These are phyloP conservation scores for Letharia columbiana DNA, from an alignment of 495 filamentous ascomycete species.

Conservation along the genomic window DNA sequence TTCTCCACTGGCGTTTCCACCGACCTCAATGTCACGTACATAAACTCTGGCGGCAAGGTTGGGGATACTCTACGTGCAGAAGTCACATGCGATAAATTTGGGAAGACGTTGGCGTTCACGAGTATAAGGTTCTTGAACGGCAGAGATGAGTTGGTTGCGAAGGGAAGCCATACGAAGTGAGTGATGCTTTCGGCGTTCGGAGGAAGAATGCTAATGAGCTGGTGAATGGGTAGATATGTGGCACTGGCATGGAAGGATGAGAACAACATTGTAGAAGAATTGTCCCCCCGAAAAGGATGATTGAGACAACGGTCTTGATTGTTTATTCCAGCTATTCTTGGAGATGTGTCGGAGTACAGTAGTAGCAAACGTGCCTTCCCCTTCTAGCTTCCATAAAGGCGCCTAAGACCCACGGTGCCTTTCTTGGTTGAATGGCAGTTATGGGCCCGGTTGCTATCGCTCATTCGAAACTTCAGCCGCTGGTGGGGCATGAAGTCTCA, in stretches of 20 bases:
- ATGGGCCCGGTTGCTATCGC: background rate
- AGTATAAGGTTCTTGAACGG: conserved; percentile 67
- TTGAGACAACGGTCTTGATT: background rate
- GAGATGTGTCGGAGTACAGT: too few relatives aligned
- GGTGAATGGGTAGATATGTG: conserved; percentile 38
- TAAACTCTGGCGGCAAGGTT: conserved; percentile 71
- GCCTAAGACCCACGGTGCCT: background rate
- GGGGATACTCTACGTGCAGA: conserved; percentile 69
- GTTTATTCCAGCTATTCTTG: background rate
- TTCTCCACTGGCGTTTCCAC: conserved; percentile 89
- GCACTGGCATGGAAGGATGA: conserved; percentile 52
- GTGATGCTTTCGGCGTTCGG: conserved; percentile 22
- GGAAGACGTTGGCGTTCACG: conserved; percentile 87
- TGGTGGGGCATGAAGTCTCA: background rate
- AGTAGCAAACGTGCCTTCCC: too few relatives aligned
- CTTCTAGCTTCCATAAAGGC: background rate
- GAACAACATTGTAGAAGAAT: conserved; percentile 36
- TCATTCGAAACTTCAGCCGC: background rate
- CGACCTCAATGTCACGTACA: conserved; percentile 89
- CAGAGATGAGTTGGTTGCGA: conserved; percentile 69
- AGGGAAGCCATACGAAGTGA: conserved; percentile 95
- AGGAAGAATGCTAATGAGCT: conserved; percentile 12
- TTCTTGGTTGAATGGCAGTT: background rate
- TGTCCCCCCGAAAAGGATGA: background rate
- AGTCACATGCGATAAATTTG: conserved; percentile 82